Conservation (phyloP, 1,139 yeast genomes). For the Saccharomycopsis phalli region DNA sequence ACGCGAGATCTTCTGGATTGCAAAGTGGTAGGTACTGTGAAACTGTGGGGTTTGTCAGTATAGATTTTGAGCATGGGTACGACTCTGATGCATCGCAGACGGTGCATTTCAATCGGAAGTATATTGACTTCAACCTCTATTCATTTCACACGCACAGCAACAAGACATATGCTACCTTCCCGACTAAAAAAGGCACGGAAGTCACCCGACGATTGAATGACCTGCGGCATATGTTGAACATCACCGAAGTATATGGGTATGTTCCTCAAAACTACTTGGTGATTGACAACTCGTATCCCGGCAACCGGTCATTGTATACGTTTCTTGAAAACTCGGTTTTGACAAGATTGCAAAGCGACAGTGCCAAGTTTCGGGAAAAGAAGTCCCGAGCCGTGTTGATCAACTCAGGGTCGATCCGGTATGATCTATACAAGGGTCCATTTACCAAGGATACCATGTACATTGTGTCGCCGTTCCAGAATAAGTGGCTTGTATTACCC, state of each 20-base stretch:
- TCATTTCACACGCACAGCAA: conserved; percentile 61
- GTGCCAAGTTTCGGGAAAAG: conserved; percentile 15
- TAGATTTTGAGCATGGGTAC: conserved; percentile 29
- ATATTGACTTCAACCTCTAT: conserved; percentile 69
- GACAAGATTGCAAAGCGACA: conserved; percentile 39
- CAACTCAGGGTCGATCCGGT: conserved; percentile 85
- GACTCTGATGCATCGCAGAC: conserved; percentile 23
- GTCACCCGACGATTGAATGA: conserved; percentile 39
- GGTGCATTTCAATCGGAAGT: conserved; percentile 43
- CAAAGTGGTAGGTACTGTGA: conserved; percentile 93
- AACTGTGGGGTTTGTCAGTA: conserved; percentile 79
- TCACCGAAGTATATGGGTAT: conserved; percentile 52
- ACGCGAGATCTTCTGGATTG: conserved; percentile 58
- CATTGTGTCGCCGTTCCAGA: conserved; percentile 79
- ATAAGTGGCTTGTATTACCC: conserved; percentile 60
- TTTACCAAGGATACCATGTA: conserved; percentile 75
- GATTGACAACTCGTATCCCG: conserved; percentile 59
- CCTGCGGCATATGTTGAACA: conserved; percentile 40
- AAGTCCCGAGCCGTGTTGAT: conserved; percentile 52
- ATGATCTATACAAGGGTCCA: conserved; percentile 79
- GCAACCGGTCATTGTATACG: conserved; percentile 50
- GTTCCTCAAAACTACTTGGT: conserved; percentile 61
- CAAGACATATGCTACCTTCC: conserved; percentile 26
- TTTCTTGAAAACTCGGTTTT: conserved; percentile 53
- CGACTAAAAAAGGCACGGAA: conserved; percentile 42